Evolutionary conservation across 805 yeast species (phyloP).

Genomic region (Candida sithepensis): DNA sequence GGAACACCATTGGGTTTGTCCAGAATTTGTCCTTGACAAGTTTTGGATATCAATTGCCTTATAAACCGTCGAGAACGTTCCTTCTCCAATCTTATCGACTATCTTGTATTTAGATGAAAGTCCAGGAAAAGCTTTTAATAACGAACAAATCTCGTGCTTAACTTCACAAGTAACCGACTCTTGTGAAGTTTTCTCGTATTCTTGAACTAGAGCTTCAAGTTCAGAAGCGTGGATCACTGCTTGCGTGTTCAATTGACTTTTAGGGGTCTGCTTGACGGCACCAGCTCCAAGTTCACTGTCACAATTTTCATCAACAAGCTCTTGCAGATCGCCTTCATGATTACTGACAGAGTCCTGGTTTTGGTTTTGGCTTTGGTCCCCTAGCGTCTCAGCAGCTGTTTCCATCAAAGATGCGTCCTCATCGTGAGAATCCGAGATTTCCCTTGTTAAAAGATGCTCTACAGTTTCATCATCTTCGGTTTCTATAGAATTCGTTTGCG

Average conservation of each 20-base stretch:
- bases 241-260: constrained; percentile 1
- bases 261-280: not conserved
- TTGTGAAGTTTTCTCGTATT: not conserved
- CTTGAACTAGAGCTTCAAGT: not conserved
- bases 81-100: constrained; percentile 64
- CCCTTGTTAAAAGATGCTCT: too few relatives aligned
- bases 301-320: not conserved
- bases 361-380: not conserved
- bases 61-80: constrained; percentile 76
- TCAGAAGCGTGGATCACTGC: not conserved
- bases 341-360: not conserved
- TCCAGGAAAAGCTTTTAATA: constrained; percentile 29
- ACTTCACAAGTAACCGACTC: constrained; percentile 18
- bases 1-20: constrained; percentile 26
- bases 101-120: constrained; percentile 35
- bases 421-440: not conserved
- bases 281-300: not conserved
- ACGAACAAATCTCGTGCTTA: constrained; percentile 32
- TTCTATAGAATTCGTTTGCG: not conserved
- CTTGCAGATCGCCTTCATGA: too few relatives aligned
- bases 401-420: not conserved
- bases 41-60: constrained; percentile 44
- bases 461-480: not conserved
- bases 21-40: constrained; percentile 20
- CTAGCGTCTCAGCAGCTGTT: not conserved